These are phyloP conservation scores for Alternaria ethzedia DNA, from an alignment of 2,329 filamentous ascomycete species.

Conservation along the genomic window DNA sequence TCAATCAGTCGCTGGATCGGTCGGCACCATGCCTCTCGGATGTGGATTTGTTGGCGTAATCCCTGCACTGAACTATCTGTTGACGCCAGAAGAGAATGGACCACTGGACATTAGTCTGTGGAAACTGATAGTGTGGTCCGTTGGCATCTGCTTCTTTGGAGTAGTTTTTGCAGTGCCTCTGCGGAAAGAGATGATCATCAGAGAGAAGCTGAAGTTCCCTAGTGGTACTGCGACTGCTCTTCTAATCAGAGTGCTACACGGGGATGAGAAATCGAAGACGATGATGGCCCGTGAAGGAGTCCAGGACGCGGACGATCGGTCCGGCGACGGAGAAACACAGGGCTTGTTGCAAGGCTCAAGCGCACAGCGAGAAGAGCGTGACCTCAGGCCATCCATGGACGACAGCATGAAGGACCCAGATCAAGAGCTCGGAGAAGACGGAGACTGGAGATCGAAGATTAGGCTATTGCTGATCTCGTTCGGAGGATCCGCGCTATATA, in stretches of 20 bases:
- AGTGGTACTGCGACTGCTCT: slow-evolving; percentile 95
- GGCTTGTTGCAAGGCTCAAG: slow-evolving; percentile 40
- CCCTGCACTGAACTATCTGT: slow-evolving; percentile 86
- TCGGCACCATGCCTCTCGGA: slow-evolving; percentile 95
- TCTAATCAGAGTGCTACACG: slow-evolving; percentile 89
- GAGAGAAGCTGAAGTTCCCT: slow-evolving; percentile 91
- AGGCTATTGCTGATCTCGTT: slow-evolving; percentile 66
- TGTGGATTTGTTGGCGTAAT: slow-evolving; percentile 96
- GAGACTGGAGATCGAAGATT: slow-evolving; percentile 68
- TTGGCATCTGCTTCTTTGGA: slow-evolving; percentile 95
- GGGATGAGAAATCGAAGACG: slow-evolving; percentile 49
- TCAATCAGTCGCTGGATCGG: slow-evolving; percentile 92
- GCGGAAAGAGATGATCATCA: slow-evolving; percentile 87
- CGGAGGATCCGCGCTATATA: slow-evolving; percentile 65
- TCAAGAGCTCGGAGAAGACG: slow-evolving; percentile 41
- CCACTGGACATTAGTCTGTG: slow-evolving; percentile 74
- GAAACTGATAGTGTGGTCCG: slow-evolving; percentile 86
- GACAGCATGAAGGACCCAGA: slow-evolving; percentile 17
- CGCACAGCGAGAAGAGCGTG: slow-evolving; percentile 28
- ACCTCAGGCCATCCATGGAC: slow-evolving; percentile 25
- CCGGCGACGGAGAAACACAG: slow-evolving; percentile 36
- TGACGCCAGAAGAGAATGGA: slow-evolving; percentile 78
- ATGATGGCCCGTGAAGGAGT: slow-evolving; percentile 5
- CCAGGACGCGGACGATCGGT: slow-evolving; percentile 3
- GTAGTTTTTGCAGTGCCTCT: slow-evolving; percentile 95